Evolutionary conservation across 2,329 filamentous ascomycete species (phyloP).

Genomic region (Thielaviopsis populi): DNA sequence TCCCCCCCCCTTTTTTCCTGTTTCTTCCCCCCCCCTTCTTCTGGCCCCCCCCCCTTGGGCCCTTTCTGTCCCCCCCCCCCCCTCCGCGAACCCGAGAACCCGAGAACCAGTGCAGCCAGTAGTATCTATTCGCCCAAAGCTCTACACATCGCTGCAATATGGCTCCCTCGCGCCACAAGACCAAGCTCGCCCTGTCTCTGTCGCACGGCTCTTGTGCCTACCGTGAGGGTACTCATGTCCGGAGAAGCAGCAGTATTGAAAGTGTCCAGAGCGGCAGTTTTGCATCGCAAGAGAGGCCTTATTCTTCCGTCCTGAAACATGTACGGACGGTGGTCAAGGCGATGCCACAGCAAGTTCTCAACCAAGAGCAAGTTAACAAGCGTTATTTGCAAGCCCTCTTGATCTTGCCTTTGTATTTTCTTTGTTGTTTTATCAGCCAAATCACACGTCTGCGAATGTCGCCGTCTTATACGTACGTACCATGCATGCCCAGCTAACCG

Average conservation of each 20-base stretch:
- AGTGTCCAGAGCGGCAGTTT: background rate
- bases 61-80: no score
- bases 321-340: background rate
- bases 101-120: background rate
- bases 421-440: background rate
- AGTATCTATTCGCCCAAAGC: background rate
- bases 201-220: background rate
- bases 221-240: background rate
- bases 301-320: background rate
- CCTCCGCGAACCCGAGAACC: no score
- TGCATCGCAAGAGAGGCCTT: background rate
- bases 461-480: background rate
- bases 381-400: background rate
- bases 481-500: slow-evolving; percentile 2
- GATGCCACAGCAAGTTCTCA: background rate
- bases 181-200: background rate
- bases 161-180: background rate
- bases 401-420: background rate
- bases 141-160: background rate
- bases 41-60: no score
- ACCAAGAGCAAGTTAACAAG: slow-evolving; percentile 1
- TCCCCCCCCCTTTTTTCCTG: no score
- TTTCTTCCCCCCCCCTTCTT: background rate
- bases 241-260: background rate
- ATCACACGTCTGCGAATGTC: background rate